Evolutionary conservation across 495 filamentous ascomycete genomes (phyloP).

Genomic region (Neohortaea acidophila): DNA sequence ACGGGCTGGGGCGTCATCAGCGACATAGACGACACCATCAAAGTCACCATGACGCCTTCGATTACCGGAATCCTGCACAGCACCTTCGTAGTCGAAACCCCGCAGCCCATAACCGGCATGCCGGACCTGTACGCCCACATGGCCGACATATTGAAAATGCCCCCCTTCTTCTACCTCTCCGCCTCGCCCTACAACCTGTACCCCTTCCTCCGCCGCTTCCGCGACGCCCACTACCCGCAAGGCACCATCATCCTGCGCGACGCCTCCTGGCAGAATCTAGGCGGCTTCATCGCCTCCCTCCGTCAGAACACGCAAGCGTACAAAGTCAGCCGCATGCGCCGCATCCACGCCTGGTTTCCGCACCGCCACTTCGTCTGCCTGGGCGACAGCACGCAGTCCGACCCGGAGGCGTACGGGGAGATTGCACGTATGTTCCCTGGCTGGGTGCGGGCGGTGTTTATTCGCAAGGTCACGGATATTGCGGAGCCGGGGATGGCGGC

Average conservation of each 20-base stretch:
- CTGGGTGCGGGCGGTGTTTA: conserved; percentile 69
- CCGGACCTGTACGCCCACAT: conserved; percentile 62
- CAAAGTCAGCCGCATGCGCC: conserved; percentile 66
- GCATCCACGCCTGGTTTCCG: conserved; percentile 63
- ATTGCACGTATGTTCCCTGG: conserved; percentile 45
- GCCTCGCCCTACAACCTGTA: conserved; percentile 93
- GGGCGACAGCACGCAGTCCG: conserved; percentile 81
- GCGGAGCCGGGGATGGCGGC: conserved; percentile 48
- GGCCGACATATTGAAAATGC: conserved; percentile 36
- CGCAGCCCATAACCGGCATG: conserved; percentile 62
- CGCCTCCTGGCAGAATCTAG: conserved; percentile 71
- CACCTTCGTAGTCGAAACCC: conserved; percentile 58
- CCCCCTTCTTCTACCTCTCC: conserved; percentile 84
- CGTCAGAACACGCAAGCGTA: conserved; percentile 74
- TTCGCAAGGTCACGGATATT: conserved; percentile 68
- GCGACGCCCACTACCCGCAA: conserved; percentile 50
- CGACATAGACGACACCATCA: conserved; percentile 94
- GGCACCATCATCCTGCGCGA: conserved; percentile 78
- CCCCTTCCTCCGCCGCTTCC: conserved; percentile 64
- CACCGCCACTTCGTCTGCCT: conserved; percentile 64
- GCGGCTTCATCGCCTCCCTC: conserved; percentile 61
- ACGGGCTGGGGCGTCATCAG: conserved; percentile 81
- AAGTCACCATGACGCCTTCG: conserved; percentile 67
- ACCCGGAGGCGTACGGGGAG: conserved; percentile 80
- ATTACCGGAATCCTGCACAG: conserved; percentile 63